These are phyloP conservation scores for Plasmopara halstedii DNA, from an alignment of 352 stramenopile species.

Conservation along the genomic window DNA sequence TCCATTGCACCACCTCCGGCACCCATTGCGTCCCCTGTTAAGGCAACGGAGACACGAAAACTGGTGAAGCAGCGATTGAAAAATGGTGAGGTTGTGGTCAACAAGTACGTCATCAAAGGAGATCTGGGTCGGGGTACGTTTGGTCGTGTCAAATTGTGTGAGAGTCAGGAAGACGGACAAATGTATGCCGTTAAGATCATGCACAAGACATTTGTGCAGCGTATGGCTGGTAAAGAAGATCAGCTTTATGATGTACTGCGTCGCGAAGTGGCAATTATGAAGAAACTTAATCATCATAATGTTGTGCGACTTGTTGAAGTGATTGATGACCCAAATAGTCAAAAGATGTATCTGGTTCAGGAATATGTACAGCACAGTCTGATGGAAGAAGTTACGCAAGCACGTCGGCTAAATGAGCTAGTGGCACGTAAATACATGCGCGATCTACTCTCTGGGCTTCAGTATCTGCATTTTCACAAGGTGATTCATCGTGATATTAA, in stretches of 20 bases:
- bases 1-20: conserved; percentile 30
- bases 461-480: conserved; percentile 92
- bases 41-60: conserved; percentile 70
- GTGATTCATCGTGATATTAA: conserved; percentile 92
- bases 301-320: conserved; percentile 92
- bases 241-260: conserved; percentile 76
- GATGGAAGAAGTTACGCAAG: conserved; percentile 81
- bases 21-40: conserved; percentile 35
- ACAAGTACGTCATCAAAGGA: conserved; percentile 92
- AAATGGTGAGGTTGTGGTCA: conserved; percentile 85
- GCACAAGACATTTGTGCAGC: conserved; percentile 86
- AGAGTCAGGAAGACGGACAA: conserved; percentile 69
- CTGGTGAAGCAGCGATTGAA: conserved; percentile 78
- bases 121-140: conserved; percentile 88
- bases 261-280: conserved; percentile 94
- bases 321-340: conserved; percentile 89
- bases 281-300: conserved; percentile 91
- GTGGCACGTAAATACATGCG: conserved; percentile 83
- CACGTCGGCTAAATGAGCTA: conserved; percentile 53
- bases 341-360: conserved; percentile 94
- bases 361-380: conserved; percentile 92
- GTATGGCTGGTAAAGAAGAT: conserved; percentile 81
- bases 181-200: conserved; percentile 88
- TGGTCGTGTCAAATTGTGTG: conserved; percentile 76
- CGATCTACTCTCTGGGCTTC: conserved; percentile 81